These are phyloP conservation scores for Annona cherimola DNA, from an alignment of 164 flowering plant species.

Conservation along the genomic window DNA sequence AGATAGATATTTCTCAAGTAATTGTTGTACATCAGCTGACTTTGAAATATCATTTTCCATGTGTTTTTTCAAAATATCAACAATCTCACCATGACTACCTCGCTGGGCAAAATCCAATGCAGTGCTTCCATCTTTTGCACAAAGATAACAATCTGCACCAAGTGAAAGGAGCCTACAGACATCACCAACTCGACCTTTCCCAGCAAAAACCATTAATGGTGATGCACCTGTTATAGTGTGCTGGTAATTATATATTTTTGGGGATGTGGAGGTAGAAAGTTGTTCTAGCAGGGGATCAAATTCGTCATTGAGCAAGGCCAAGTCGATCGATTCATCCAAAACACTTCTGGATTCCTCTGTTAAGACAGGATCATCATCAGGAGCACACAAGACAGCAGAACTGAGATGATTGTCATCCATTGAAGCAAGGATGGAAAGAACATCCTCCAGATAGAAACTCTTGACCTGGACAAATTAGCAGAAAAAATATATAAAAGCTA, in stretches of 20 bases:
- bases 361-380: slow-evolving; percentile 27
- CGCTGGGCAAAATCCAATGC: slow-evolving; percentile 75
- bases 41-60: slow-evolving; percentile 27
- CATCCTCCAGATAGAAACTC: slow-evolving; percentile 77
- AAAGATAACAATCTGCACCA: slow-evolving; percentile 65
- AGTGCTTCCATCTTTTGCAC: slow-evolving; percentile 59
- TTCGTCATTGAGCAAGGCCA: slow-evolving; percentile 76
- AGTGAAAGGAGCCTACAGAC: slow-evolving; percentile 84
- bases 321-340: slow-evolving; percentile 76
- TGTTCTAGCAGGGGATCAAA: slow-evolving; percentile 73
- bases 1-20: slow-evolving; percentile 65
- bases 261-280: slow-evolving; percentile 47
- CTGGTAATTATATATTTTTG: slow-evolving; percentile 60
- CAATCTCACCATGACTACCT: slow-evolving; percentile 55
- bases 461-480: slow-evolving; percentile 54
- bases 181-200: slow-evolving; percentile 74
- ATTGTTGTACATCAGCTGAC: slow-evolving; percentile 35
- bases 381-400: slow-evolving; percentile 11
- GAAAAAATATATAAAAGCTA: not conserved
- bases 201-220: slow-evolving; percentile 88
- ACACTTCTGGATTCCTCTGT: slow-evolving; percentile 49
- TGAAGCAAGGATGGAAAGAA: slow-evolving; percentile 58
- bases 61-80: slow-evolving; percentile 48
- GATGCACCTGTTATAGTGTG: slow-evolving; percentile 72
- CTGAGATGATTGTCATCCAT: slow-evolving; percentile 38